phyloP scores from a whole-genome alignment of 768 basidiomycete species.

The Macrolepiota dolichaula region DNA sequence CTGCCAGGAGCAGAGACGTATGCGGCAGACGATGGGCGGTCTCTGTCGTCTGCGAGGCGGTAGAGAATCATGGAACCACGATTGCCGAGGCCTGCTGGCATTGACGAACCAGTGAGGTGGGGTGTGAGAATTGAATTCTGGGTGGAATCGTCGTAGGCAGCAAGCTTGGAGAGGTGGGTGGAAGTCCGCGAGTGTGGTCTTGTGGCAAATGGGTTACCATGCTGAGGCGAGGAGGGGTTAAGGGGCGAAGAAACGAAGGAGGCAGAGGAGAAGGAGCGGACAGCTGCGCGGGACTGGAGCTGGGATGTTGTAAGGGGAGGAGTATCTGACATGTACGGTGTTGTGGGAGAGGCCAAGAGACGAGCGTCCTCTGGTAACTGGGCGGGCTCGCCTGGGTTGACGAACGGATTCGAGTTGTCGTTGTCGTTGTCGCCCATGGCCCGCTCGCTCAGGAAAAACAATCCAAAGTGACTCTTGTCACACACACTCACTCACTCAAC shows the following conservation, averaged over 20 bases:
- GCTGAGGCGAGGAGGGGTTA: slow-evolving; percentile 35
- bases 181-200: slow-evolving; percentile 2
- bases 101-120: slow-evolving; percentile 16
- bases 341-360: slow-evolving; percentile 12
- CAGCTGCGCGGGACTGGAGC: slow-evolving; percentile 6
- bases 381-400: neutral
- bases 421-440: neutral
- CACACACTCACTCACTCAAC: neutral
- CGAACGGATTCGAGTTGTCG: neutral
- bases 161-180: slow-evolving; percentile 6
- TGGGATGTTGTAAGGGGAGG: slow-evolving; percentile 4
- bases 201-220: slow-evolving; percentile 14
- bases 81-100: slow-evolving; percentile 23
- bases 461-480: too few relatives aligned
- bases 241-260: slow-evolving; percentile 50
- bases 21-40: slow-evolving; percentile 1
- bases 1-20: neutral
- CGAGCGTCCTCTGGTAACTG: slow-evolving; percentile 14
- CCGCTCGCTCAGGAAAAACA: neutral
- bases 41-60: slow-evolving; percentile 44
- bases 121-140: neutral
- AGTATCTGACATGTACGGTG: neutral
- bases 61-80: slow-evolving; percentile 66
- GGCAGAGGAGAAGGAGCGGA: slow-evolving; percentile 8
- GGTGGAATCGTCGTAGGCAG: slow-evolving; percentile 1